These are phyloP conservation scores for Parasitella parasitica DNA, from an alignment of 371 early-diverging fungal genomes.

Conservation along the genomic window DNA sequence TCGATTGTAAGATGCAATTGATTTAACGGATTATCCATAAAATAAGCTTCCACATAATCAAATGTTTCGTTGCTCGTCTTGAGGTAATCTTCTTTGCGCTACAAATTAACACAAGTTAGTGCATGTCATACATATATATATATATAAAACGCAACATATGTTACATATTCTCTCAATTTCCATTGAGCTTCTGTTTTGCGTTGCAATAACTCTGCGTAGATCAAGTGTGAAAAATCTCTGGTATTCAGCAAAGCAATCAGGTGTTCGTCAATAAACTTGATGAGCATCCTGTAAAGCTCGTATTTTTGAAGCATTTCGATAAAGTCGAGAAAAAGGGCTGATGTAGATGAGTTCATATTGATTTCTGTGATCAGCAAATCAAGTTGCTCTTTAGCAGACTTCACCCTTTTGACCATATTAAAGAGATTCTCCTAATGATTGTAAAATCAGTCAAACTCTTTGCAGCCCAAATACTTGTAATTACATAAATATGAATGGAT, in stretches of 20 bases:
- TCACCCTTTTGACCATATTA: not conserved
- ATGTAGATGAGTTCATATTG: not conserved
- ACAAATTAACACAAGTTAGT: not conserved
- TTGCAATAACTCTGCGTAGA: slow-evolving; percentile 1
- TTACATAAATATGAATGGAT: not conserved
- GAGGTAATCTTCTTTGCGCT: slow-evolving; percentile 2
- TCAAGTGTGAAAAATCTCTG: not conserved
- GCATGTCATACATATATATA: too few relatives aligned
- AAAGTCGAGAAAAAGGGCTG: not conserved
- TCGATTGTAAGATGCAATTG: not conserved
- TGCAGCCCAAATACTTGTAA: not conserved
- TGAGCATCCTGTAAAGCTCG: not conserved
- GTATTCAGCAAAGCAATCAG: not conserved
- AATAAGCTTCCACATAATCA: slow-evolving; percentile 3
- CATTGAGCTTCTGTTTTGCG: slow-evolving; percentile 2
- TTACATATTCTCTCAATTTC: slow-evolving; percentile 14
- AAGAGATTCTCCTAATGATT: not conserved
- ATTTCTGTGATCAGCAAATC: not conserved
- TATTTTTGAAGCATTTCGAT: not conserved
- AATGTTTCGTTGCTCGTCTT: slow-evolving; percentile 5
- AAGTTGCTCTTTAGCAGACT: not conserved
- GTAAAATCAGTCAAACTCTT: not conserved
- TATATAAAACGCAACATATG: not conserved
- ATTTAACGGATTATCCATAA: not conserved
- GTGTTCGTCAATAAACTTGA: not conserved